These are phyloP conservation scores for Sporothrix variecibatus DNA, from an alignment of 2,329 filamentous ascomycete genomes.

Conservation along the genomic window DNA sequence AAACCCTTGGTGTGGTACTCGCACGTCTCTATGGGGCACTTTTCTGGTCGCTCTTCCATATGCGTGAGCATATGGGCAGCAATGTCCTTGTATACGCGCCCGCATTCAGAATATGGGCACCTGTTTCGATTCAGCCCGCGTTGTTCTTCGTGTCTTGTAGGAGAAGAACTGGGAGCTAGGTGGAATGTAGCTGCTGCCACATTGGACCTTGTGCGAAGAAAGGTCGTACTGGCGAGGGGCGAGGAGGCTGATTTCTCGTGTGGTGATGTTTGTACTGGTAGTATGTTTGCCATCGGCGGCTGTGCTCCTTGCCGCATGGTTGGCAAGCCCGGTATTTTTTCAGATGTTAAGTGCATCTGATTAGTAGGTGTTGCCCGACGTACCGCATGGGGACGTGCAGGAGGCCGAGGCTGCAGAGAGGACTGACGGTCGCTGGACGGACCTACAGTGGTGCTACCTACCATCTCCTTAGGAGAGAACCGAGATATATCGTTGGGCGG, in stretches of 20 bases:
- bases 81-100: slow-evolving; percentile 62
- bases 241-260: not conserved
- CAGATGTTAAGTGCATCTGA: not conserved
- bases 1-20: slow-evolving; percentile 95
- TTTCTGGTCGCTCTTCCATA: slow-evolving; percentile 88
- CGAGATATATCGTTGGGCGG: slow-evolving; percentile 29
- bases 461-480: not conserved
- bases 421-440: not conserved
- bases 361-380: not conserved
- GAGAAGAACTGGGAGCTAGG: too few relatives aligned
- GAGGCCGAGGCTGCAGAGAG: not conserved
- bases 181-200: not conserved
- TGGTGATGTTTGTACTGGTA: not conserved
- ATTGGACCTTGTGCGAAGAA: not conserved
- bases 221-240: not conserved
- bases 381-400: not conserved
- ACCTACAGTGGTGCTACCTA: not conserved
- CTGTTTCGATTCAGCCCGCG: slow-evolving; percentile 47
- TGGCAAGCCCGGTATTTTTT: not conserved
- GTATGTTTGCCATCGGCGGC: not conserved
- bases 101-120: slow-evolving; percentile 60
- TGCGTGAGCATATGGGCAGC: slow-evolving; percentile 96
- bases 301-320: slow-evolving; percentile 20
- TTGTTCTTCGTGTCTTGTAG: slow-evolving; percentile 32
- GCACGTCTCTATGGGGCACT: slow-evolving; percentile 90